Evolutionary conservation across 495 filamentous ascomycete species (phyloP), one percentile per base, ranked within the genome.

Genomic region (Lasiosphaeria miniovina): DNA sequence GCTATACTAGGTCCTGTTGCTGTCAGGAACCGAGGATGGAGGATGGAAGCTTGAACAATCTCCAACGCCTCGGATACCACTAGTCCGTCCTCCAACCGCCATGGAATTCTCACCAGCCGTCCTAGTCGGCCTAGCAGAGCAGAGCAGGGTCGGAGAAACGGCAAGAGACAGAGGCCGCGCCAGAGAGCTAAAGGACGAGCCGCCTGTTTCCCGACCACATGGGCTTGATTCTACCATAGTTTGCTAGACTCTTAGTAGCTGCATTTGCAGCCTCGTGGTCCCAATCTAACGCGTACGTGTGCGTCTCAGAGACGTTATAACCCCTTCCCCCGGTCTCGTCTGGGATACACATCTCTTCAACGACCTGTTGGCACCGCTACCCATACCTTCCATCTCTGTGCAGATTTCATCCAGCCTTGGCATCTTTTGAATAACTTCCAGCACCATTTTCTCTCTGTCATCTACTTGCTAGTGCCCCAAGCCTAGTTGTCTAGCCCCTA

Each of bases 201-300:
- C 51, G 49, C 55, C 53, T 58, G 60, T 55, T 49, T 58, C 55
- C 60, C 49, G 60, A 62, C 17, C 60, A 14, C 50, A 55, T 54
- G 40, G 55, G 52, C 31, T 32, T 48, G 43, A 36, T 49, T 32
- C 31, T 10, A 15, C 54, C 4, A 48, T 52, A 36, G 38, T 33
- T 33, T 38, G 49, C 4, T 43, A 43, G 54, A 24, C 24, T 45
- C 34, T 35, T 36, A 33, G 49, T 31, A 50, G 60, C 54, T 55
- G 54, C 51, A 51, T n/a, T 53, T 55, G 52, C 59, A 58, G 60
- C 49, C 54, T 61, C 54, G 59, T 50, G 38, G 46, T 57, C 10
- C 24, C 10, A 3, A 15, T 43, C 17, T 43, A 38, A 24, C 38
- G 24, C 24, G 15, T 46, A 5, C 15, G 12, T 46, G 4, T n/a